These are phyloP conservation scores for Pseudonitzschia pungens DNA, from an alignment of 108 stramenopile species.

Conservation along the genomic window DNA sequence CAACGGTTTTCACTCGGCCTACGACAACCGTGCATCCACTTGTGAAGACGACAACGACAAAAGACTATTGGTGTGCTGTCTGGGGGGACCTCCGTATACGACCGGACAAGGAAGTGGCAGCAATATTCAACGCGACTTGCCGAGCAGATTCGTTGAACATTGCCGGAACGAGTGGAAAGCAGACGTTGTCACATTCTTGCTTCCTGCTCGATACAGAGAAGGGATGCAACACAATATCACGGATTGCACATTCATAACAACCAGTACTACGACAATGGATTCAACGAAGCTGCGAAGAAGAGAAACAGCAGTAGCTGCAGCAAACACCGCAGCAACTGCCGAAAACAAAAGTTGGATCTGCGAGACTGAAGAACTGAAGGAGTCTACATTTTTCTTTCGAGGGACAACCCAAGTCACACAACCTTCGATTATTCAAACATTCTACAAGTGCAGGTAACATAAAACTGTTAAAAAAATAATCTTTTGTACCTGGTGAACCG, in stretches of 20 bases:
- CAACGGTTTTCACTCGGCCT: neutral
- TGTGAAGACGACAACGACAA: neutral
- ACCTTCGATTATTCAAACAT: constrained; percentile 37
- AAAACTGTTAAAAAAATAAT: too few species aligned
- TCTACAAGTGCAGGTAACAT: neutral
- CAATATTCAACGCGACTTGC: constrained; percentile 31
- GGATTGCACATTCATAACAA: neutral
- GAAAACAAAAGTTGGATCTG: constrained; percentile 10
- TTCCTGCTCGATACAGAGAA: constrained; percentile 32
- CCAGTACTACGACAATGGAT: neutral
- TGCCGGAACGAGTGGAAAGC: constrained; percentile 42
- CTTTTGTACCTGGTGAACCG: too few species aligned
- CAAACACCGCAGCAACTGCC: neutral
- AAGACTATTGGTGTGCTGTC: constrained; percentile 13
- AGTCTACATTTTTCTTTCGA: constrained; percentile 43
- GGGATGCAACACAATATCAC: neutral
- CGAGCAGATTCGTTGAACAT: constrained; percentile 29
- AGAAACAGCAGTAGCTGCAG: neutral
- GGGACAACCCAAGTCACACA: constrained; percentile 29
- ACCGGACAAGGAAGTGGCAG: constrained; percentile 28
- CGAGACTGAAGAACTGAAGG: constrained; percentile 24
- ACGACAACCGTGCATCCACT: neutral
- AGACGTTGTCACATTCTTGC: constrained; percentile 22
- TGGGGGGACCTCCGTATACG: constrained; percentile 46
- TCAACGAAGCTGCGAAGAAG: neutral